Evolutionary conservation across 495 filamentous ascomycete genomes (phyloP), one percentile per base, ranked within the genome.

Genomic region (Podospora pseudoanserina): DNA sequence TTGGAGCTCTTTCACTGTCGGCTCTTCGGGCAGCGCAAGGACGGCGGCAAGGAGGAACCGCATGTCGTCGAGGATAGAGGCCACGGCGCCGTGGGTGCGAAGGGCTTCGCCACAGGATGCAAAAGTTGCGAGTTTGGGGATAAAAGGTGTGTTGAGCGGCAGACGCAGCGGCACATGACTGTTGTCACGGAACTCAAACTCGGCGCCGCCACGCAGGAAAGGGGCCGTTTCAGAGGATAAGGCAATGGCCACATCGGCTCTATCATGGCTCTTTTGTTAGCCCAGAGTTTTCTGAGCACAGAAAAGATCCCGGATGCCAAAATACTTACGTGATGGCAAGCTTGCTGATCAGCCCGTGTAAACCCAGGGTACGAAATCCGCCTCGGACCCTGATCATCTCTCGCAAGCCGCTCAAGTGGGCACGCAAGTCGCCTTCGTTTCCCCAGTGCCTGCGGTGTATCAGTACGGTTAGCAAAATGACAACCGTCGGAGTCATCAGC

Each of bases 11-110:
- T 76, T 75, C 0, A 70, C 54, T 2, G 76, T 73, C 7, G 79
- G 67, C 0, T 67, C 54, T 2, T 67, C 66, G 1, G 78, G 78
- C 5, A 79, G 74, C 18, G 70, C 63, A 15, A 75, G 72, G 11
- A 79, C 78, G 0, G 74, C 65, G 19, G 61, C 39, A 49, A 79
- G 68, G 28, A 79, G 70, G 59, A 76, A 76, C 20, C 79, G 74
- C 70, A 80, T 77, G 64, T 80, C 79, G 69, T 80, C 79, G 20
- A 80, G 77, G 55, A 80, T 79, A 15, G 74, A 75, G 23, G 79
- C 76, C 2, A 73, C 74, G 57, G 71, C 70, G 2, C 69, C 64
- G 54, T 79, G 73, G 23, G 79, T 71, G 28, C 65, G 67, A 20
- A 79, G 70, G 4, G 76, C 75, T 23, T 73, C 72, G 58, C 62